Percentiles rank a stretch among this genome's conserved stretches.
phyloP scores from a whole-genome alignment of 768 basidiomycete species.

The Galerina sulciceps region DNA sequence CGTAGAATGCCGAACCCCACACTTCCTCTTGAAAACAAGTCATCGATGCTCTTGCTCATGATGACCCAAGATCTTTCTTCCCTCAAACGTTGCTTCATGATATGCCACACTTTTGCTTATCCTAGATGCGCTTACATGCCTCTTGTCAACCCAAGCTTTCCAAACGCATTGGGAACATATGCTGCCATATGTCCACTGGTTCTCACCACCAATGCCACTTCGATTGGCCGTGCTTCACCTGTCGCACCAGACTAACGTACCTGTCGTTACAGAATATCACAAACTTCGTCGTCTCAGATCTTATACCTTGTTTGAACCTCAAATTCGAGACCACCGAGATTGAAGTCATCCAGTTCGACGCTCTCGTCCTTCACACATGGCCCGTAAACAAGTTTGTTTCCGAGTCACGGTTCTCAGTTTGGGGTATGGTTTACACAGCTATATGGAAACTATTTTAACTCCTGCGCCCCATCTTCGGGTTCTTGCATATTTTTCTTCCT shows the following conservation, averaged over 20 bases:
- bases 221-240: constrained; percentile 8
- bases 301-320: constrained; percentile 2
- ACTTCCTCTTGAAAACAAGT: constrained; percentile 4
- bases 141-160: background rate
- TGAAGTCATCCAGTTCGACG: background rate
- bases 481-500: background rate
- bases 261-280: background rate
- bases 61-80: background rate
- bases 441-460: background rate
- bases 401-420: background rate
- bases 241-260: constrained; percentile 1
- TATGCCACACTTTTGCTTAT: background rate
- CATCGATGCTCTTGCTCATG: constrained; percentile 4
- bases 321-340: background rate
- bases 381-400: background rate
- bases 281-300: background rate
- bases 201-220: background rate
- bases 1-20: background rate
- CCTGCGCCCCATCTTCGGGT: background rate
- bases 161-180: background rate
- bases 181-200: background rate
- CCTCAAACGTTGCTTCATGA: constrained; percentile 2
- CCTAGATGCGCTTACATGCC: background rate
- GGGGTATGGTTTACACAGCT: background rate
- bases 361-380: background rate